phyloP scores from a whole-genome alignment of 371 early-diverging fungal species.

The Entomophthora muscae region DNA sequence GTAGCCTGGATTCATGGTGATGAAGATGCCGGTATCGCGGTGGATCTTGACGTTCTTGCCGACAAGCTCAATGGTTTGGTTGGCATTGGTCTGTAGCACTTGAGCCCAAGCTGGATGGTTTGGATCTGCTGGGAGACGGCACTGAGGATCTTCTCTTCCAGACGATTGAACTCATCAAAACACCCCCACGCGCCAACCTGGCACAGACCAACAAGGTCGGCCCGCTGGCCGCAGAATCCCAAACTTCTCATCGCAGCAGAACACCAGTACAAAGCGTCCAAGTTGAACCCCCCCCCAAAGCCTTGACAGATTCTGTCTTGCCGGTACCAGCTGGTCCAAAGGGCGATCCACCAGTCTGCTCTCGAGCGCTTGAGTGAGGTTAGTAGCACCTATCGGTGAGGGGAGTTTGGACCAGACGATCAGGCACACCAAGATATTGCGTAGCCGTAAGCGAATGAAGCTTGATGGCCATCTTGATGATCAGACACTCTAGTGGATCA shows the following conservation, averaged over 20 bases:
- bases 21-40: constrained; percentile 83
- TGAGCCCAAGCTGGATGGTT: constrained; percentile 88
- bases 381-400: constrained; percentile 94
- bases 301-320: constrained; percentile 98
- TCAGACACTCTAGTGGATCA: constrained; percentile 53
- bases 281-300: constrained; percentile 88
- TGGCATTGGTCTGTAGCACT: constrained; percentile 35
- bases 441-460: constrained; percentile 84
- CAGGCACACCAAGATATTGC: constrained; percentile 94
- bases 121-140: constrained; percentile 98
- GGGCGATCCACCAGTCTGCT: constrained; percentile 84
- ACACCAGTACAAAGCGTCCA: constrained; percentile 93
- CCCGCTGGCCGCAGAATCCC: constrained; percentile 99
- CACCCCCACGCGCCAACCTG: constrained; percentile 98
- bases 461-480: constrained; percentile 86
- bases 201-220: constrained; percentile 91
- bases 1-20: constrained; percentile 99
- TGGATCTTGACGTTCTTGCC: constrained; percentile 73
- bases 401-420: constrained; percentile 95
- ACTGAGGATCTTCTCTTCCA: constrained; percentile 92
- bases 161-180: constrained; percentile 98
- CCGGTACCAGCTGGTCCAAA: constrained; percentile 91
- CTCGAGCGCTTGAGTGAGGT: constrained; percentile 91
- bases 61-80: constrained; percentile 79
- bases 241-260: constrained; percentile 98